phyloP scores from a whole-genome alignment of 257 asterid genomes.

The Henckelia pumila region DNA sequence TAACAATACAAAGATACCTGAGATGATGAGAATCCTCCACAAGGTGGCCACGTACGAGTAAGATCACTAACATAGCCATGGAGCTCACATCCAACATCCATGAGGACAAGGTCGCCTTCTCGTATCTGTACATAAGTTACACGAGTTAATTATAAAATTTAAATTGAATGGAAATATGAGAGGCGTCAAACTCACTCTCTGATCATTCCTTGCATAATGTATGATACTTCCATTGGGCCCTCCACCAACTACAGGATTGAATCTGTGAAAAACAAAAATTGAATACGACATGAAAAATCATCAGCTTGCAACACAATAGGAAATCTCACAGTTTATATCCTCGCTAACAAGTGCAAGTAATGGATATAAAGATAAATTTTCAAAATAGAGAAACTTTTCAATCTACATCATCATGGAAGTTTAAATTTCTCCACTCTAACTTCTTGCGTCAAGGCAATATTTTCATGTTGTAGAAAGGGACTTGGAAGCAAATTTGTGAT shows the following conservation, averaged over 20 bases:
- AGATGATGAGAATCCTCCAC: constrained; percentile 69
- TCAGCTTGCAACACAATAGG: constrained; percentile 12
- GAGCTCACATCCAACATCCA: constrained; percentile 97
- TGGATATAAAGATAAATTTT: constrained; percentile 9
- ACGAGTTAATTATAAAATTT: constrained; percentile 9
- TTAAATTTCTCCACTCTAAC: not conserved
- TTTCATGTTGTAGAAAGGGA: not conserved
- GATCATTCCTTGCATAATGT: constrained; percentile 95
- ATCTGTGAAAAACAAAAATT: constrained; percentile 49
- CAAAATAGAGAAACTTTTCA: not conserved
- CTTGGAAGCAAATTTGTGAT: constrained; percentile 9
- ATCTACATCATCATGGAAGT: not conserved
- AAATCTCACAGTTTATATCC: constrained; percentile 4
- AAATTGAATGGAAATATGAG: constrained; percentile 24
- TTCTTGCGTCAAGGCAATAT: constrained; percentile 5
- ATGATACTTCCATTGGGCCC: constrained; percentile 87
- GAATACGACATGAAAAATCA: constrained; percentile 18
- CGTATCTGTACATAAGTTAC: constrained; percentile 47
- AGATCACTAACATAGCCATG: constrained; percentile 97
- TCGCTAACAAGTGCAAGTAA: constrained; percentile 19
- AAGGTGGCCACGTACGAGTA: constrained; percentile 98
- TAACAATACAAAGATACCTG: constrained; percentile 49
- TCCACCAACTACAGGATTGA: constrained; percentile 98
- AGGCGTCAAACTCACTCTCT: constrained; percentile 53
- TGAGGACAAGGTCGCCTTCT: constrained; percentile 75